Evolutionary conservation across 2,329 filamentous ascomycete genomes (phyloP).

Genomic region (Clathrospora elynae): DNA sequence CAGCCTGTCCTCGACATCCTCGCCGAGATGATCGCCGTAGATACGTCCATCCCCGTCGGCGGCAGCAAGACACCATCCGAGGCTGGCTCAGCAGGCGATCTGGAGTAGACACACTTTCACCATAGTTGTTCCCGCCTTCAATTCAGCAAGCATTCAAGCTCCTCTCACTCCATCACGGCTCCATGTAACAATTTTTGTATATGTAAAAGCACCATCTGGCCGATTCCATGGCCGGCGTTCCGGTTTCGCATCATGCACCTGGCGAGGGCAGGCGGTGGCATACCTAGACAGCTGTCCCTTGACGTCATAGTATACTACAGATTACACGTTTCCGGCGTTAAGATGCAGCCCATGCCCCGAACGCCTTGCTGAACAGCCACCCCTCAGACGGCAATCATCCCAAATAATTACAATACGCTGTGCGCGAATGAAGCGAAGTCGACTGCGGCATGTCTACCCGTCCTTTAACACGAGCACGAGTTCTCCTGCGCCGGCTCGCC

Average conservation of each 20-base stretch:
- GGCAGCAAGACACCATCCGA: slow-evolving; percentile 46
- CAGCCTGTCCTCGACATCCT: slow-evolving; percentile 92
- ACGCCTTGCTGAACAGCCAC: slow-evolving; percentile 50
- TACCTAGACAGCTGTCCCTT: slow-evolving; percentile 25
- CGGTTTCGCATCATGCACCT: slow-evolving; percentile 27
- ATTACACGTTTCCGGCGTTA: slow-evolving; percentile 30
- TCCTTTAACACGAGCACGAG: slow-evolving; percentile 45
- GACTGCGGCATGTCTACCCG: slow-evolving; percentile 4
- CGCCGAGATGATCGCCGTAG: slow-evolving; percentile 96
- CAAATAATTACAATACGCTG: slow-evolving; percentile 46
- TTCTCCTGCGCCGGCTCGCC: slow-evolving; percentile 67
- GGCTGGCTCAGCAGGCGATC: slow-evolving; percentile 40
- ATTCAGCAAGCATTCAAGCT: slow-evolving; percentile 21
- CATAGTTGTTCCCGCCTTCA: slow-evolving; percentile 8
- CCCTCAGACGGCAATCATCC: slow-evolving; percentile 31
- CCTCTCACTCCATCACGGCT: slow-evolving; percentile 28
- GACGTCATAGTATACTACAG: slow-evolving; percentile 45
- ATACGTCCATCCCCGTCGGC: slow-evolving; percentile 62
- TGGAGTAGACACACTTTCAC: slow-evolving; percentile 33
- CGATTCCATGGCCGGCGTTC: slow-evolving; percentile 34
- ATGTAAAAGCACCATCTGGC: slow-evolving; percentile 40
- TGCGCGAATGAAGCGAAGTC: slow-evolving; percentile 29
- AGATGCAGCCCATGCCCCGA: slow-evolving; percentile 32
- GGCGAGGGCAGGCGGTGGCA: slow-evolving; percentile 22
- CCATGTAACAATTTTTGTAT: slow-evolving; percentile 45